Base-by-base conservation (phyloP, 805 yeast species). In the Yarrowia sp. region DNA sequence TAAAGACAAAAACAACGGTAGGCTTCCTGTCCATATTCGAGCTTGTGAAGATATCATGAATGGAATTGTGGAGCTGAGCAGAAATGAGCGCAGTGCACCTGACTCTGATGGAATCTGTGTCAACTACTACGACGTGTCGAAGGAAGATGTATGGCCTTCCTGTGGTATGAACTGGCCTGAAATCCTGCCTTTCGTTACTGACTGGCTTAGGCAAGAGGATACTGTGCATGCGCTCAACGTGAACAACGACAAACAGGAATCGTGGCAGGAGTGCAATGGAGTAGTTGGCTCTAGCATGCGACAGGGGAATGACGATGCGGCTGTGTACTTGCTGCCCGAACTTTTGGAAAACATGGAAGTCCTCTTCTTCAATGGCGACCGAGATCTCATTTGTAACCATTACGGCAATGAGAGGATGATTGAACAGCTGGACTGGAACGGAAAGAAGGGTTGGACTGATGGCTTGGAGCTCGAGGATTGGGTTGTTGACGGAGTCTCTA, bases 81-180 rank as follows among this genome's bases (percentile, higher is more conserved):
- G 72, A 43, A 69, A 70, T 24, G 67, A 67, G 50, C 70, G 68
- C 4, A 66, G 64, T 34, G 69, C 66, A 8, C 68, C 66, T n/a
- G 71, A 39, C 68, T 38, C 66, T 0, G 73, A n/a, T 71, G 81
- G 71, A 77, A 82, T 73, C 68, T 94, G 99, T 76, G 72, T 85
- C 73, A 95, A 95, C 78, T 86, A 92, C 84, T 94, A 95, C 76
- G 97, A 95, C 76, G 85, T 85, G 67, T 83, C 89, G 43, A 78
- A 89, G 66, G 80, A 78, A 43, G 97, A 92, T 75, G 77, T 86
- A 0, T 91, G 82, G 72, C 98, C 98, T 0, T 79, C 89, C 0
- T 95, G 99, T 78, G 98, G 98, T 7, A 82, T 86, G 85, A 88
- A 89, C 76, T 95, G 98, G 98, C 99, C 99, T 0, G 83, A 83